Base-by-base conservation (phyloP, 2,329 filamentous ascomycete genomes). In the Neocucurbitaria cava region DNA sequence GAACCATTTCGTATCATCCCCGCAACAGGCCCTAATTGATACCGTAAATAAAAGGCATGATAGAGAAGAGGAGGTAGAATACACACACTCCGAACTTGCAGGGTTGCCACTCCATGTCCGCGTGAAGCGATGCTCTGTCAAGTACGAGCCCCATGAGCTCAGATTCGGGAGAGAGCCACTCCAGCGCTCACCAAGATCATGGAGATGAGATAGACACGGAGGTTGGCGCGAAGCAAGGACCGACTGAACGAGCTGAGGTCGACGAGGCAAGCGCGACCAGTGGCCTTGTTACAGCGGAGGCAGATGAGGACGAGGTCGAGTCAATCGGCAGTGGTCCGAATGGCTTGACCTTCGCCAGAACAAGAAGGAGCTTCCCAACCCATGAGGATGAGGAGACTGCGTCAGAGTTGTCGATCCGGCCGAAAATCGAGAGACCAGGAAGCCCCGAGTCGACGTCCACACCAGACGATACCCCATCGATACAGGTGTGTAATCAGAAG, bases 391-490 rank as follows among this genome's bases (percentile, higher is more conserved):
- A 69, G 9, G 64, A 63, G 20, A 60, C 62, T 10, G 49, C 55
- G 23, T 69, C 65, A 23, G 64, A 70, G 17, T 42, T 64, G 9
- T 52, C 65, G 5, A 58, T 61, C 18, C 58, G 58, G 8, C 58
- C 62, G 5, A 47, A 33, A 20, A 28, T 52, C 21, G 56, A 54
- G 39, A 59, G 59, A 17, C 66, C 68, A 20, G 86, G 84, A 40
- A 96, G 91, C 68, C 89, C 89, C 7, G 82, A 85, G 46, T 92
- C 89, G 13, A 74, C 87, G 52, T 96, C 92, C 5, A 88, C 87
- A 23, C 90, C 91, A 18, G 92, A 96, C 69, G 90, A 96, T 73
- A 89, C 91, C 8, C 91, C 91, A 21, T 97, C 94, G 17, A 74
- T 94, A 48, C 90, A 91, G 79, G 91, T 92, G 79, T 24, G 38